Percentiles rank a stretch among this genome's conserved stretches.
Evolutionary conservation across 164 flowering plant genomes (phyloP).

Genomic region (Tetracentron sinense): DNA sequence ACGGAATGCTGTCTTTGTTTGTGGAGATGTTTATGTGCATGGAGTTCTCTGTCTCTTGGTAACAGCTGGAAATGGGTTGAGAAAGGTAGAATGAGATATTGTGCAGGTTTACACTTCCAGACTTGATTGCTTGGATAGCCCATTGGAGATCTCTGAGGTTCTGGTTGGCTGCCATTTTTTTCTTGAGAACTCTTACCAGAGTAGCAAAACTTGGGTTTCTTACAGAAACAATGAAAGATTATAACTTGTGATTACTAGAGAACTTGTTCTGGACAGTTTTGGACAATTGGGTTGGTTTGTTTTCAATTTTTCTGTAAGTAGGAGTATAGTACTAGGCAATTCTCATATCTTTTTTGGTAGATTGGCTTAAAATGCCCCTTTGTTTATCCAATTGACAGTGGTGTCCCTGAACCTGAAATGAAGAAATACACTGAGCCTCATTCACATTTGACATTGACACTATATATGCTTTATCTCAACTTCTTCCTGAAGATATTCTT

Average conservation of each 20-base stretch:
- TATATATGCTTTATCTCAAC: neutral
- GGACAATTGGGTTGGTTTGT: neutral
- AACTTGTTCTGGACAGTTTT: neutral
- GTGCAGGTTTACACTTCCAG: slow-evolving; percentile 41
- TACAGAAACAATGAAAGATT: slow-evolving; percentile 2
- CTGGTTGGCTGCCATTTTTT: slow-evolving; percentile 45
- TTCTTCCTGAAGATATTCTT: slow-evolving; percentile 13
- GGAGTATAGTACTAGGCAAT: too few relatives aligned
- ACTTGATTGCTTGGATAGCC: slow-evolving; percentile 44
- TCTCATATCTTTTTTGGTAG: neutral
- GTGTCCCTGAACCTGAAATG: neutral
- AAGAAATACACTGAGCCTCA: too few relatives aligned
- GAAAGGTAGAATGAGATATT: slow-evolving; percentile 60
- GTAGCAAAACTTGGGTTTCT: neutral
- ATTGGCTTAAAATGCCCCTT: neutral
- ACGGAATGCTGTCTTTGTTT: slow-evolving; percentile 24
- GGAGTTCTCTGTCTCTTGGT: slow-evolving; percentile 66
- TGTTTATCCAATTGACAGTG: slow-evolving; percentile 5
- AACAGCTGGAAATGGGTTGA: slow-evolving; percentile 56
- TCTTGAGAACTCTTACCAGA: neutral
- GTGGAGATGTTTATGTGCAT: slow-evolving; percentile 50
- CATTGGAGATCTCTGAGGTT: slow-evolving; percentile 55
- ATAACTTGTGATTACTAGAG: too few relatives aligned
- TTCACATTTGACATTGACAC: too few relatives aligned
- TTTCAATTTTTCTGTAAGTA: neutral